Percentiles rank a stretch among this genome's conserved stretches.
Conservation (phyloP, 805 yeast species). For the Suhomyces emberorum region DNA sequence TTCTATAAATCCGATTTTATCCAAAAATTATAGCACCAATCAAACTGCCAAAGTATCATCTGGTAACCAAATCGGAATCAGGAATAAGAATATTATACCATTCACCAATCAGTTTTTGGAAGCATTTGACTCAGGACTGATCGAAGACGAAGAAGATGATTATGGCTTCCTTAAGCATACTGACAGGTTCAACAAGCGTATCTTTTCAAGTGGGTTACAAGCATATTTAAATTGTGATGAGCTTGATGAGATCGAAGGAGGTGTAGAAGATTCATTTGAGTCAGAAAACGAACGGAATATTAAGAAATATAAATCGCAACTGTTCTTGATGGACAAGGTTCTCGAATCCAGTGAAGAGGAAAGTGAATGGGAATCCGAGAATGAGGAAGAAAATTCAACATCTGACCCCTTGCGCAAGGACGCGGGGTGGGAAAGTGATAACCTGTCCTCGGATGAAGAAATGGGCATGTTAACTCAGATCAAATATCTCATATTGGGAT, state of each 20-base stretch:
- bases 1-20: slow-evolving; percentile 23
- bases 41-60: no score
- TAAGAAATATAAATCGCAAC: slow-evolving; percentile 38
- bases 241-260: slow-evolving; percentile 12
- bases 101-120: slow-evolving; percentile 3
- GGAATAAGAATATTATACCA: slow-evolving; percentile 2
- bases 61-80: slow-evolving; percentile 1
- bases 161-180: slow-evolving; percentile 29
- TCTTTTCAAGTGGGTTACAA: slow-evolving; percentile 27
- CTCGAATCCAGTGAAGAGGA: slow-evolving; percentile 9
- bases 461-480: slow-evolving; percentile 34
- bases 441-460: slow-evolving; percentile 17
- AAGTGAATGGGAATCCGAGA: slow-evolving; percentile 14
- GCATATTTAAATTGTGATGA: slow-evolving; percentile 22
- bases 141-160: slow-evolving; percentile 21
- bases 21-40: slow-evolving; percentile 9
- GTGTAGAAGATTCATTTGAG: slow-evolving; percentile 6
- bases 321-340: slow-evolving; percentile 16
- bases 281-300: slow-evolving; percentile 15
- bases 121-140: slow-evolving; percentile 1
- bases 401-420: slow-evolving; percentile 3
- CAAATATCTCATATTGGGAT: slow-evolving; percentile 32
- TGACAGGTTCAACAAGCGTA: slow-evolving; percentile 21
- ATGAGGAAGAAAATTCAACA: slow-evolving; percentile 12
- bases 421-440: slow-evolving; percentile 4